Conservation (phyloP, 345 rosid genomes). For the Chamaenerion angustifolium region DNA sequence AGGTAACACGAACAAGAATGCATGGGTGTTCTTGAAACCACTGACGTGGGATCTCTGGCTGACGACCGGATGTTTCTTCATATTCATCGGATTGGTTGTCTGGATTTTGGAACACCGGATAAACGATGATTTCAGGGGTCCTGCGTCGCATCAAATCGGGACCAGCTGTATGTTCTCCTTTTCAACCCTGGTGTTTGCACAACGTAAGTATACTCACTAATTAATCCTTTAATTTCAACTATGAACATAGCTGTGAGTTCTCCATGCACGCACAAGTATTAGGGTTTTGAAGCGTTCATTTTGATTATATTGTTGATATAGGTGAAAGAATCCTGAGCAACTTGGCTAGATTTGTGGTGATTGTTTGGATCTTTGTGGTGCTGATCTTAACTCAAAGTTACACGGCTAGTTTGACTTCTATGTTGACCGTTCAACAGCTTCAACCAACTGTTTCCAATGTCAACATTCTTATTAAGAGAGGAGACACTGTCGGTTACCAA, state of each 20-base stretch:
- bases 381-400: conserved; percentile 43
- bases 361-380: conserved; percentile 50
- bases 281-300: no score
- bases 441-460: conserved; percentile 8
- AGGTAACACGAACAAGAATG: conserved; percentile 5
- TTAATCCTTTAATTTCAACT: not conserved
- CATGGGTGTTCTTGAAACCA: conserved; percentile 38
- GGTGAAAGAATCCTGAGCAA: conserved; percentile 29
- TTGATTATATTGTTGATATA: conserved; percentile 4
- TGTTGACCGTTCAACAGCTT: conserved; percentile 35
- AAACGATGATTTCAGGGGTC: conserved; percentile 28
- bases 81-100: conserved; percentile 32
- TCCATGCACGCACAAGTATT: no score
- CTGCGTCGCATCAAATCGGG: conserved; percentile 20
- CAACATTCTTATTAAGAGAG: no score
- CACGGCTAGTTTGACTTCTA: conserved; percentile 42
- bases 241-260: not conserved
- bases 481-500: no score
- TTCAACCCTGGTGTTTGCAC: conserved; percentile 43
- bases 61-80: conserved; percentile 21
- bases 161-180: conserved; percentile 35
- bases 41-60: conserved; percentile 37
- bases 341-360: conserved; percentile 32
- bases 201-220: conserved; percentile 21
- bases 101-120: conserved; percentile 31